phyloP scores from a whole-genome alignment of 306 rosid species.

The Begonia fuchsioides region DNA sequence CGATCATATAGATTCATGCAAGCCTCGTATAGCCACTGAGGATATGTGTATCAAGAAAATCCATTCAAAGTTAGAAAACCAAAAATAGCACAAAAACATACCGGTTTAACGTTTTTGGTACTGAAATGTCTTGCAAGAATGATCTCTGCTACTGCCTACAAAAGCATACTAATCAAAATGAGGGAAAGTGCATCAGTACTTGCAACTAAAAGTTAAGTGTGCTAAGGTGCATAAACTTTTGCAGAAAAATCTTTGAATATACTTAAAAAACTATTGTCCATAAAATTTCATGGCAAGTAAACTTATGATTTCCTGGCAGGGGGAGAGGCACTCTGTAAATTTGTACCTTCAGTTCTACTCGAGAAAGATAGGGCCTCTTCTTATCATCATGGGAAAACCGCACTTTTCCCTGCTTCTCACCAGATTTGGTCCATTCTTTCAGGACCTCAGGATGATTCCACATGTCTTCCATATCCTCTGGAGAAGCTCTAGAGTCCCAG shows the following conservation, averaged over 20 bases:
- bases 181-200: background rate
- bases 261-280: background rate
- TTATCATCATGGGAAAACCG: conserved; percentile 46
- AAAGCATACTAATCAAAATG: conserved; percentile 8
- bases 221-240: background rate
- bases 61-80: no score
- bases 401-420: conserved; percentile 47
- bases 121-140: conserved; percentile 37
- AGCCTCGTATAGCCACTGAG: no score
- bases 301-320: conserved; percentile 6
- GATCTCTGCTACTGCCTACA: conserved; percentile 78
- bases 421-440: conserved; percentile 51
- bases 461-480: conserved; percentile 73
- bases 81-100: no score
- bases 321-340: conserved; percentile 2
- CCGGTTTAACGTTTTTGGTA: conserved; percentile 38
- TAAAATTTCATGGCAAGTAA: background rate
- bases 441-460: conserved; percentile 63
- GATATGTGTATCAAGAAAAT: no score
- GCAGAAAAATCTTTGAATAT: background rate
- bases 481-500: conserved; percentile 60
- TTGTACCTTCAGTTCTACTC: conserved; percentile 65
- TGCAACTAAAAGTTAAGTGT: background rate
- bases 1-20: no score
- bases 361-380: conserved; percentile 56